Conservation (phyloP, 1,284 basidiomycete genomes). For the Polyporus tsugae region DNA sequence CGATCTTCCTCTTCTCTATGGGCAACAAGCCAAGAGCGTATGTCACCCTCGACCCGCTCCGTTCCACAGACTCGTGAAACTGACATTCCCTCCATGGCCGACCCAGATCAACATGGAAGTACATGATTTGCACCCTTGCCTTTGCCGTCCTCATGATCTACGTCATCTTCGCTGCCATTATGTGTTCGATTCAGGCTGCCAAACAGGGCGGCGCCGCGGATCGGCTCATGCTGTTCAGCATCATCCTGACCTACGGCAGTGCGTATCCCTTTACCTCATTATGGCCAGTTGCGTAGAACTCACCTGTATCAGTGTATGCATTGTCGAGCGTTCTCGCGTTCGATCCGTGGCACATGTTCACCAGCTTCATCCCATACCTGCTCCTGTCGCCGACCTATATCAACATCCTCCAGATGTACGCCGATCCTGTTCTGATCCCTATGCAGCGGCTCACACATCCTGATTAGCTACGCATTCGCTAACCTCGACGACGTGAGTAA, state of each 20-base stretch:
- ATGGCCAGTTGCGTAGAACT: background rate
- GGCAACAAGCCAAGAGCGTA: constrained; percentile 94
- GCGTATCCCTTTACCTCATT: constrained; percentile 34
- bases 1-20: constrained; percentile 95
- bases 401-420: constrained; percentile 87
- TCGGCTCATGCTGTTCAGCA: constrained; percentile 83
- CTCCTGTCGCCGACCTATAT: constrained; percentile 90
- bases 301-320: constrained; percentile 63
- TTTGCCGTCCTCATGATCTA: constrained; percentile 87
- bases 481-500: constrained; percentile 80
- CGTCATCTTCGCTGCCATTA: constrained; percentile 77
- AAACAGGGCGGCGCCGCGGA: constrained; percentile 71
- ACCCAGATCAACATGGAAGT: constrained; percentile 83
- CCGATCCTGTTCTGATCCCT: constrained; percentile 20
- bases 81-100: constrained; percentile 6
- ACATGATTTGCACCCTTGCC: constrained; percentile 80
- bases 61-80: background rate
- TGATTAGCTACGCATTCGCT: constrained; percentile 75
- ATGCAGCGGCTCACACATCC: constrained; percentile 12
- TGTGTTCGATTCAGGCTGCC: constrained; percentile 78
- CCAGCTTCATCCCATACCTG: constrained; percentile 90
- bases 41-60: constrained; percentile 35
- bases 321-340: constrained; percentile 86
- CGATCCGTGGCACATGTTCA: constrained; percentile 94
- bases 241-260: constrained; percentile 89